phyloP scores from a whole-genome alignment of 1,139 yeast genomes.

The Pichia cactophila region DNA sequence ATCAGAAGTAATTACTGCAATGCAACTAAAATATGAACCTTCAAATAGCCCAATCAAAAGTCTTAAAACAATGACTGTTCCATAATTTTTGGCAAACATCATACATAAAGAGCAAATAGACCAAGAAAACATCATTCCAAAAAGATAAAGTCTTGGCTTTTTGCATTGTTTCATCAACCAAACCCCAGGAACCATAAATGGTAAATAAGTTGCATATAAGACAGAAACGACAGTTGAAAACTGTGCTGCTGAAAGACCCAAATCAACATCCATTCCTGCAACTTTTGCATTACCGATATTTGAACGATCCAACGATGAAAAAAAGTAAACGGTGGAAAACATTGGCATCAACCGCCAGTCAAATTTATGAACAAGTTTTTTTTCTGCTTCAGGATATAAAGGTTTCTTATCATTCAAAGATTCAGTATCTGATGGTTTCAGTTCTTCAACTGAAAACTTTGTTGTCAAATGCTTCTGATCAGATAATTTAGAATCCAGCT shows the following conservation, averaged over 20 bases:
- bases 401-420: not conserved
- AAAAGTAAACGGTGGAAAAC: constrained; percentile 9
- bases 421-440: not conserved
- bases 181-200: constrained; percentile 11
- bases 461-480: no score
- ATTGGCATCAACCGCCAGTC: constrained; percentile 11
- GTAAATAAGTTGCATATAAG: constrained; percentile 9
- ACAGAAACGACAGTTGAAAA: constrained; percentile 8
- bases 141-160: constrained; percentile 5
- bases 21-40: constrained; percentile 8
- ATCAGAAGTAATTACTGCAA: constrained; percentile 8
- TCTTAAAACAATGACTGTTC: constrained; percentile 2
- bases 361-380: constrained; percentile 5
- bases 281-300: constrained; percentile 21
- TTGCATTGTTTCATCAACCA: constrained; percentile 9
- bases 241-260: constrained; percentile 11
- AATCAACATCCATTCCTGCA: constrained; percentile 19
- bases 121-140: constrained; percentile 8
- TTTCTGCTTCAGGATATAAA: constrained; percentile 2
- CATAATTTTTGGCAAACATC: constrained; percentile 6
- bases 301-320: constrained; percentile 15
- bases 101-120: constrained; percentile 7
- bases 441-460: not conserved
- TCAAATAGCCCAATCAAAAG: constrained; percentile 7
- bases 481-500: not conserved